Conservation (phyloP, 257 asterid genomes). For the Solanum raphanifolium region DNA sequence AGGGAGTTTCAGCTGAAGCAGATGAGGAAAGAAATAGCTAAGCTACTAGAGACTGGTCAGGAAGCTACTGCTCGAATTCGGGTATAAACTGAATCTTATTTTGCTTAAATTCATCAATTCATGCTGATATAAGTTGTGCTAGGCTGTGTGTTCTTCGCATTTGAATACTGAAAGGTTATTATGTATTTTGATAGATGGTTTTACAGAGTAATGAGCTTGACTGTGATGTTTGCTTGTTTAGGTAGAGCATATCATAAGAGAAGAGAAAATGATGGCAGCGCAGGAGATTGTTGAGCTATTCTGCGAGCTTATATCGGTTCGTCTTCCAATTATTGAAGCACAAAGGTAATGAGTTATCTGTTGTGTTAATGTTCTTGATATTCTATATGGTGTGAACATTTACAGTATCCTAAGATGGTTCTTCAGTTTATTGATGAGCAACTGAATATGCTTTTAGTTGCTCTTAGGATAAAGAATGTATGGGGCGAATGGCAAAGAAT, state of each 20-base stretch:
- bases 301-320: conserved; percentile 69
- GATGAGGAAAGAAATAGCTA: conserved; percentile 90
- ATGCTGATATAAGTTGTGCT: background rate
- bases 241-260: conserved; percentile 93
- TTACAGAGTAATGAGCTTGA: background rate
- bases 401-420: background rate
- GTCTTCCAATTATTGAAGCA: conserved; percentile 75
- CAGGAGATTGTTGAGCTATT: conserved; percentile 91
- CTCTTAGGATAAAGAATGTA: background rate
- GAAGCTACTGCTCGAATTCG: conserved; percentile 98
- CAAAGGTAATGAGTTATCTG: conserved; percentile 40
- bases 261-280: conserved; percentile 95
- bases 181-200: background rate
- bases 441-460: background rate
- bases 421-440: background rate
- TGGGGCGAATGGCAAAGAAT: background rate
- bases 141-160: background rate
- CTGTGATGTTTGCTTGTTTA: conserved; percentile 4
- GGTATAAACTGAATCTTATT: conserved; percentile 22
- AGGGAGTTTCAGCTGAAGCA: conserved; percentile 87
- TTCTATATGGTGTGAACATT: background rate
- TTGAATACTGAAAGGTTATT: background rate
- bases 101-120: background rate
- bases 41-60: conserved; percentile 95
- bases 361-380: background rate